Percentiles rank a stretch among this genome's conserved stretches.
These are phyloP conservation scores for Herpomyces periplanetae DNA, from an alignment of 2,329 filamentous ascomycete species.

Conservation along the genomic window DNA sequence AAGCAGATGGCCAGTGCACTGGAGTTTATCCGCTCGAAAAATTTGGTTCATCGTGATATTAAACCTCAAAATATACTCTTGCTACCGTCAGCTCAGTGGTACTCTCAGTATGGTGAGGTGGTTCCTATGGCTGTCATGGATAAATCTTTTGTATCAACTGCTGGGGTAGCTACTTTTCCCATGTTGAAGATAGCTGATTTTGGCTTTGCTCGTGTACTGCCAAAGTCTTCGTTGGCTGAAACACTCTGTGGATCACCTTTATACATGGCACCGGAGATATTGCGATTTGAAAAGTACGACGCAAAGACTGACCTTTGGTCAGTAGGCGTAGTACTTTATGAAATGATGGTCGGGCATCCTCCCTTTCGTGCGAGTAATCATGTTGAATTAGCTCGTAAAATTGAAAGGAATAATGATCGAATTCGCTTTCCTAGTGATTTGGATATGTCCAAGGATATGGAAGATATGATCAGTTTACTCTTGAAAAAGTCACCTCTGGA, in stretches of 20 bases:
- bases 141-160: slow-evolving; percentile 37
- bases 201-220: slow-evolving; percentile 74
- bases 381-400: slow-evolving; percentile 63
- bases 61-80: slow-evolving; percentile 87
- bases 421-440: slow-evolving; percentile 44
- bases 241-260: slow-evolving; percentile 82
- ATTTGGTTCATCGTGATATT: slow-evolving; percentile 80
- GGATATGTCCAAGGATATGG: slow-evolving; percentile 31
- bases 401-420: slow-evolving; percentile 49
- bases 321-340: slow-evolving; percentile 68
- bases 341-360: slow-evolving; percentile 66
- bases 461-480: slow-evolving; percentile 34
- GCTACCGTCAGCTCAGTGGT: slow-evolving; percentile 34
- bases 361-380: slow-evolving; percentile 79
- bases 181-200: slow-evolving; percentile 97
- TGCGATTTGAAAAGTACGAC: slow-evolving; percentile 87
- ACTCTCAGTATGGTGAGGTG: slow-evolving; percentile 18
- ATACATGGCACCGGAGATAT: slow-evolving; percentile 94
- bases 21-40: slow-evolving; percentile 42
- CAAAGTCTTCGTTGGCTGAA: slow-evolving; percentile 62
- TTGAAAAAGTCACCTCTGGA: slow-evolving; percentile 57
- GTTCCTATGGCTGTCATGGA: slow-evolving; percentile 39
- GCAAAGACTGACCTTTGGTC: slow-evolving; percentile 93
- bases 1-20: slow-evolving; percentile 78
- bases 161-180: slow-evolving; percentile 43